These are phyloP conservation scores for Penicillium lividum DNA, from an alignment of 495 filamentous ascomycete species.

Conservation along the genomic window DNA sequence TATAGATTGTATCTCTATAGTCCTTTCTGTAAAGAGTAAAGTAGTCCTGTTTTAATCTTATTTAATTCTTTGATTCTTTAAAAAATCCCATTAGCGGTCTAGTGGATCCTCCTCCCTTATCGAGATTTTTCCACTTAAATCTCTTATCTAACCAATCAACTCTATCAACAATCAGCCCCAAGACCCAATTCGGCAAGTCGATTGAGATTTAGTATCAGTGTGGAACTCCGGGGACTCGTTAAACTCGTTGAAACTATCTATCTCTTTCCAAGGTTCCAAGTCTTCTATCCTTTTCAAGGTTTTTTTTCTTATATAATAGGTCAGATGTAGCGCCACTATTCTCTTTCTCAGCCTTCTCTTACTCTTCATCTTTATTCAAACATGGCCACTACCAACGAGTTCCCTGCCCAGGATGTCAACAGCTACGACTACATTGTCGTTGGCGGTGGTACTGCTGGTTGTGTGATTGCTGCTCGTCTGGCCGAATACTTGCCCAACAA, in stretches of 20 bases:
- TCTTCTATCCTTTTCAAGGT: neutral
- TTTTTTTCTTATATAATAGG: neutral
- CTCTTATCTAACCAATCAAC: no score
- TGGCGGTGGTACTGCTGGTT: slow-evolving; percentile 84
- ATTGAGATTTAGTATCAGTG: slow-evolving; percentile 1
- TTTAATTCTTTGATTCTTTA: neutral
- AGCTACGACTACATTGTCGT: slow-evolving; percentile 85
- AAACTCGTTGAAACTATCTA: neutral
- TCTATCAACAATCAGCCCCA: neutral
- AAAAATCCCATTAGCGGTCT: neutral
- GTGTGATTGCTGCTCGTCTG: slow-evolving; percentile 75
- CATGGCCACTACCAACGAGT: slow-evolving; percentile 62
- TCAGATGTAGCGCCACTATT: neutral
- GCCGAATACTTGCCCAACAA: slow-evolving; percentile 67
- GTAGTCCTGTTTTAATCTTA: no score
- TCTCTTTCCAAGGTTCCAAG: slow-evolving; percentile 2
- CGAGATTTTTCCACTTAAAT: neutral
- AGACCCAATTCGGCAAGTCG: slow-evolving; percentile 1
- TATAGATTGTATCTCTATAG: no score
- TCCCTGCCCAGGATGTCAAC: slow-evolving; percentile 59
- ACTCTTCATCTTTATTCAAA: slow-evolving; percentile 13
- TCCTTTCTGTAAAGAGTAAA: no score
- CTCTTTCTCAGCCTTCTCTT: neutral
- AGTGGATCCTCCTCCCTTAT: neutral
- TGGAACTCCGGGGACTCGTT: neutral